Conservation (phyloP, 257 asterid genomes). For the Nicotiana obtusifolia region DNA sequence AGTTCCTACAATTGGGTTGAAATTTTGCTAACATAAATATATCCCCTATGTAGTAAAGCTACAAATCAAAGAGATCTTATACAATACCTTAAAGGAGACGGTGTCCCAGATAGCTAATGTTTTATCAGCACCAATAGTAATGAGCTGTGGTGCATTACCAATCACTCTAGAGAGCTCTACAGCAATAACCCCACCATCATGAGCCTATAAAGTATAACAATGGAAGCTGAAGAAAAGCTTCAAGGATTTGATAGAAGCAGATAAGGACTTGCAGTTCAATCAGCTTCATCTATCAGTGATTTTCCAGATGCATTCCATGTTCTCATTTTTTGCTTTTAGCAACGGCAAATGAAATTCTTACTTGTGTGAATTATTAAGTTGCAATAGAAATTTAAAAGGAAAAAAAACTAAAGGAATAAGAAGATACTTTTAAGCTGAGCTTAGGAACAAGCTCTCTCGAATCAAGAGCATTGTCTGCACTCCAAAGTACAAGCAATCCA, state of each 20-base stretch:
- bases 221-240: not conserved
- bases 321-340: not conserved
- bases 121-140: constrained; percentile 96
- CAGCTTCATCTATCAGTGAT: constrained; percentile 1
- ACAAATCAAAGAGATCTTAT: constrained; percentile 3
- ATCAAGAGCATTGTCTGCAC: constrained; percentile 93
- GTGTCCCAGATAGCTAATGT: constrained; percentile 99
- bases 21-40: not conserved
- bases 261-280: constrained; percentile 3
- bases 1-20: constrained; percentile 50
- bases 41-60: not conserved
- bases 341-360: not conserved
- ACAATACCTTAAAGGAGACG: constrained; percentile 73
- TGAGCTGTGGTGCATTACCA: constrained; percentile 94
- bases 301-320: not conserved
- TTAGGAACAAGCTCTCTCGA: constrained; percentile 97
- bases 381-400: not conserved
- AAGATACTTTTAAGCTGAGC: constrained; percentile 74
- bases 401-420: constrained; percentile 1
- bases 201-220: constrained; percentile 57
- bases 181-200: constrained; percentile 97
- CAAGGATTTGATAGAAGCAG: not conserved
- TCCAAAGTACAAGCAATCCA: constrained; percentile 96
- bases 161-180: constrained; percentile 89
- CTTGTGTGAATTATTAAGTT: not conserved